Conservation (phyloP, 805 yeast species). For the Diddensiella transvaalensis region DNA sequence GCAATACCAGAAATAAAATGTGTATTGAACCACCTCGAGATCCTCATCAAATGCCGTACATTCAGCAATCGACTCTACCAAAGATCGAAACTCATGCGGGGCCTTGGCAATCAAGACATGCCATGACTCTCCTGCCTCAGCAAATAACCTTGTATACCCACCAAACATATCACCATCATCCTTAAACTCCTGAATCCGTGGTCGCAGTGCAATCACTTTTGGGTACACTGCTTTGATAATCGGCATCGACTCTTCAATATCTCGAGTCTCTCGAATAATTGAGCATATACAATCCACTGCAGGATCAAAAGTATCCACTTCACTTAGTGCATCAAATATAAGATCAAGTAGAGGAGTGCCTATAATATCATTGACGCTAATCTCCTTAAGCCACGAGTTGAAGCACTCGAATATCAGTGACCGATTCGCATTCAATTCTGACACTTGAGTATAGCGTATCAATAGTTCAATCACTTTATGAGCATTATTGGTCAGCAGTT, state of each 20-base stretch:
- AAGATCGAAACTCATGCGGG: conserved; percentile 64
- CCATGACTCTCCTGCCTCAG: conserved; percentile 96
- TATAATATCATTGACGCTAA: conserved; percentile 69
- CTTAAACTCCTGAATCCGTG: conserved; percentile 33
- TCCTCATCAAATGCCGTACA: conserved; percentile 75
- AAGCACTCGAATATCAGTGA: conserved; percentile 66
- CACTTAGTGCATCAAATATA: conserved; percentile 57
- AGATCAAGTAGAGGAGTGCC: conserved; percentile 61
- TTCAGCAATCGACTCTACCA: conserved; percentile 69
- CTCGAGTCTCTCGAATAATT: conserved; percentile 74
- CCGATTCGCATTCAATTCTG: conserved; percentile 34
- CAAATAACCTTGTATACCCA: conserved; percentile 69
- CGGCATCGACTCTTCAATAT: conserved; percentile 46
- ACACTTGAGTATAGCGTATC: conserved; percentile 41
- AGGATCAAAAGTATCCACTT: conserved; percentile 64
- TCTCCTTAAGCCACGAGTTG: conserved; percentile 87
- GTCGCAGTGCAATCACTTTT: conserved; percentile 61
- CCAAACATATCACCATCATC: conserved; percentile 64
- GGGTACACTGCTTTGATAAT: conserved; percentile 64
- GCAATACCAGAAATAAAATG: conserved; percentile 89
- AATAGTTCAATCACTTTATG: conserved; percentile 63
- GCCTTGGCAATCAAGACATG: conserved; percentile 74
- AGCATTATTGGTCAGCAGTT: conserved; percentile 63
- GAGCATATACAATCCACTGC: conserved; percentile 85
- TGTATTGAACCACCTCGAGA: conserved; percentile 81